Evolutionary conservation across 1,284 basidiomycete species (phyloP).

Genomic region (Moesziomyces globuligerus): DNA sequence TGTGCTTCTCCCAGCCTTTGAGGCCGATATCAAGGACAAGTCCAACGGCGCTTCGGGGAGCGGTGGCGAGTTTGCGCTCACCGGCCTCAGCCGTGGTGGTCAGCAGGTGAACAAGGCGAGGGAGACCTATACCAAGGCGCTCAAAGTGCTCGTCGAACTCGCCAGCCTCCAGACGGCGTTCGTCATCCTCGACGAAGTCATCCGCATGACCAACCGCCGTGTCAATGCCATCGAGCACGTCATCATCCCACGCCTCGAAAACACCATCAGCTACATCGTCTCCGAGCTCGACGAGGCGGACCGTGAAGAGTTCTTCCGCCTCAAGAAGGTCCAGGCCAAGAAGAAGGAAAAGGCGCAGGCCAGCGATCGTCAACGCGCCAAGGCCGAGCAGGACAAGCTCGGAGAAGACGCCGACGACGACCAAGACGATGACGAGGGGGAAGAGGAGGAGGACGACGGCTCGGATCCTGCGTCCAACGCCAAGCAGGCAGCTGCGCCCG

Average conservation of each 20-base stretch:
- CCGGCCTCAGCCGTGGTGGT: slow-evolving; percentile 95
- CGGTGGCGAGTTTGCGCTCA: slow-evolving; percentile 85
- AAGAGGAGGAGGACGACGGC: slow-evolving; percentile 3
- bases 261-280: slow-evolving; percentile 77
- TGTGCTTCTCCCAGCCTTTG: slow-evolving; percentile 95
- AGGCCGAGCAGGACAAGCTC: slow-evolving; percentile 12
- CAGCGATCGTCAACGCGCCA: slow-evolving; percentile 9
- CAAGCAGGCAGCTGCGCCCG: neutral
- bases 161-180: slow-evolving; percentile 94
- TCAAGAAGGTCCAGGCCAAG: slow-evolving; percentile 66
- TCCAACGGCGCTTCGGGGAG: slow-evolving; percentile 14
- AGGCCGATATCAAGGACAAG: slow-evolving; percentile 39
- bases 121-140: slow-evolving; percentile 95
- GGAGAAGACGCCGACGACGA: slow-evolving; percentile 9
- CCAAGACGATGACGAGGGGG: slow-evolving; percentile 8
- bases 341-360: slow-evolving; percentile 59
- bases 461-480: neutral
- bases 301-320: slow-evolving; percentile 66
- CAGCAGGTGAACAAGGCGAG: slow-evolving; percentile 93
- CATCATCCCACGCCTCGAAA: slow-evolving; percentile 92
- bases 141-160: slow-evolving; percentile 95
- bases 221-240: slow-evolving; percentile 99
- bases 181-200: slow-evolving; percentile 98
- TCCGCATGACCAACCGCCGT: slow-evolving; percentile 94
- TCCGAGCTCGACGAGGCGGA: slow-evolving; percentile 67